Evolutionary conservation across 1,284 basidiomycete genomes (phyloP).

Genomic region (Cryptococcus maquisensis): DNA sequence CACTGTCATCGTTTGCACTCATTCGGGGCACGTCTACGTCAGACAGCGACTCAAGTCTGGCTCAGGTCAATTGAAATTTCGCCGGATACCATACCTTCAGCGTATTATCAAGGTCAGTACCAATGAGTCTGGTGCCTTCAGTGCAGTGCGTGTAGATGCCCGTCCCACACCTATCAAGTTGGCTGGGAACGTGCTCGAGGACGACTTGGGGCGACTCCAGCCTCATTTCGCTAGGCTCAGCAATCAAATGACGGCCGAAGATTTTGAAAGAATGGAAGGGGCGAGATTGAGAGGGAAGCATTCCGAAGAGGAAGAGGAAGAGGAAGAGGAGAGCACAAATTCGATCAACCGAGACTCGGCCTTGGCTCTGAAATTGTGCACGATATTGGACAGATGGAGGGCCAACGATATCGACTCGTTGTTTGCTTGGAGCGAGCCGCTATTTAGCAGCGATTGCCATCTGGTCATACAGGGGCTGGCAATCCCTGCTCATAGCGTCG

Average conservation of each 20-base stretch:
- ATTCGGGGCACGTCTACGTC: slow-evolving; percentile 90
- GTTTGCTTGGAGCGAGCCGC: slow-evolving; percentile 41
- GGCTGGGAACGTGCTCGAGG: slow-evolving; percentile 59
- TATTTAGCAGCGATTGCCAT: slow-evolving; percentile 42
- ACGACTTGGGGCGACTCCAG: slow-evolving; percentile 64
- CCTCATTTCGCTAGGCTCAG: slow-evolving; percentile 54
- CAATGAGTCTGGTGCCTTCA: slow-evolving; percentile 85
- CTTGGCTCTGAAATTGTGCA: slow-evolving; percentile 40
- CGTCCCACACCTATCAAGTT: slow-evolving; percentile 59
- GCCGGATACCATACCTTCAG: slow-evolving; percentile 75
- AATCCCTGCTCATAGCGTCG: slow-evolving; percentile 42
- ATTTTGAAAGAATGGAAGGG: slow-evolving; percentile 30
- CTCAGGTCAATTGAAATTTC: slow-evolving; percentile 72
- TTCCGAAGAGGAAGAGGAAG: slow-evolving; percentile 35
- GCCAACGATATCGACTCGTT: slow-evolving; percentile 33
- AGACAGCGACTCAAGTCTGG: slow-evolving; percentile 57
- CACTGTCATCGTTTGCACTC: slow-evolving; percentile 84
- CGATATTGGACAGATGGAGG: slow-evolving; percentile 41
- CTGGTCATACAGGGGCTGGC: slow-evolving; percentile 32
- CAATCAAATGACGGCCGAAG: slow-evolving; percentile 41
- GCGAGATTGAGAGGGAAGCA: slow-evolving; percentile 3
- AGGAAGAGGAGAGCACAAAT: slow-evolving; percentile 46
- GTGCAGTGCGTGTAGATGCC: slow-evolving; percentile 75
- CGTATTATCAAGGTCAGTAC: slow-evolving; percentile 78
- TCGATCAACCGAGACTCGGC: slow-evolving; percentile 45